Evolutionary conservation across 768 basidiomycete genomes (phyloP).

Genomic region (Boletus rubroflammeus): DNA sequence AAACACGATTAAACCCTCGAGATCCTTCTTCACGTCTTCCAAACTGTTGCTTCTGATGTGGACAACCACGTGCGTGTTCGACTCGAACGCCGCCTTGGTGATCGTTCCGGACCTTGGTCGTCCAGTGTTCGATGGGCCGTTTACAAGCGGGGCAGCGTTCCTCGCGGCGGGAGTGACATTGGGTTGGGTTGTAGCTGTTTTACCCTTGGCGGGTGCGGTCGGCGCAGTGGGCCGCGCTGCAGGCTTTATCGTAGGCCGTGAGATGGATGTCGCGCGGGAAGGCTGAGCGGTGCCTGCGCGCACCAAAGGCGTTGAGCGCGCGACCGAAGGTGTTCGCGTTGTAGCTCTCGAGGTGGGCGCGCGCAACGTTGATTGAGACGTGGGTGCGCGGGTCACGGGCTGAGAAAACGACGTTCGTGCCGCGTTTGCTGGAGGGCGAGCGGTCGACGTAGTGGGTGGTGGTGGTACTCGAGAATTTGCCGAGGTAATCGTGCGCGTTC

Average conservation of each 20-base stretch:
- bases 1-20: constrained; percentile 30
- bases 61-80: constrained; percentile 18
- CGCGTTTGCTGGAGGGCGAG: constrained; percentile 6
- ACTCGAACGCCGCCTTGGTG: constrained; percentile 21
- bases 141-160: not conserved
- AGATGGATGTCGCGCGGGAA: constrained; percentile 5
- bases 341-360: constrained; percentile 15
- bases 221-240: constrained; percentile 4
- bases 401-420: constrained; percentile 15
- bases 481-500: not conserved
- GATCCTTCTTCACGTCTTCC: constrained; percentile 30
- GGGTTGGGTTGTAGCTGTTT: not conserved
- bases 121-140: not conserved
- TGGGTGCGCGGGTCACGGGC: constrained; percentile 22
- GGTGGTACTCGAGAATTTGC: constrained; percentile 11
- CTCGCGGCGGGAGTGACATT: not conserved
- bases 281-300: constrained; percentile 2
- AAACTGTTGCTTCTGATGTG: constrained; percentile 22
- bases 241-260: constrained; percentile 10
- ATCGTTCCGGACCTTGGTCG: constrained; percentile 27
- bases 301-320: constrained; percentile 18
- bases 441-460: constrained; percentile 1
- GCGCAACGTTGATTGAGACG: constrained; percentile 20
- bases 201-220: constrained; percentile 6
- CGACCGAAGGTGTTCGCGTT: constrained; percentile 16